A percentile compares a stretch with the other conserved stretches of the same genome.
Conservation (phyloP, 2,329 filamentous ascomycete genomes). For the Juglanconis oblonga region DNA sequence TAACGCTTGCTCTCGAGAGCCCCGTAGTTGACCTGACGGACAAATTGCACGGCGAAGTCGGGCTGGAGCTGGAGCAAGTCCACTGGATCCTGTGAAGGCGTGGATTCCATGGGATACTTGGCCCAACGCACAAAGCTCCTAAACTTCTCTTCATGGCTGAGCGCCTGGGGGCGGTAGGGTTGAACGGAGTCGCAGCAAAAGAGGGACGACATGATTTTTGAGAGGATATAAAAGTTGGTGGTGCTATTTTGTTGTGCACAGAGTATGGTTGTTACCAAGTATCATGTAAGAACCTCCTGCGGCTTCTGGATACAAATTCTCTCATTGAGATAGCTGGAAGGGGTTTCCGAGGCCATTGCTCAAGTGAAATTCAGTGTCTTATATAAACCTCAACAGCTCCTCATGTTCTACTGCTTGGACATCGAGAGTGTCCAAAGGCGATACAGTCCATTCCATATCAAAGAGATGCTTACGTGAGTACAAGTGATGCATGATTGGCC, state of each 20-base stretch:
- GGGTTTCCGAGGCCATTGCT: background rate
- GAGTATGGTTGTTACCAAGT: background rate
- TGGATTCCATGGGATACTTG: conserved; percentile 21
- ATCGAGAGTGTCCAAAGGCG: background rate
- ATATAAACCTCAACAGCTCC: background rate
- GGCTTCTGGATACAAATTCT: background rate
- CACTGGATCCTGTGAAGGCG: background rate
- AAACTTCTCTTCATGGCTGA: conserved; percentile 27
- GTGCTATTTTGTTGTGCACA: background rate
- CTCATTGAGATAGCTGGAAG: background rate
- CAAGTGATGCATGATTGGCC: background rate
- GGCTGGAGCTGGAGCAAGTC: conserved; percentile 16
- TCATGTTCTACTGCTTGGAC: background rate
- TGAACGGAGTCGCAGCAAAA: conserved; percentile 25
- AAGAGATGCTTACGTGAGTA: background rate
- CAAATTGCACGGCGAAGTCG: conserved; percentile 36
- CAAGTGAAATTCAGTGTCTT: background rate
- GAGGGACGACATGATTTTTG: conserved; percentile 18
- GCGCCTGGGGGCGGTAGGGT: conserved; percentile 24
- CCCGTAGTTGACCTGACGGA: conserved; percentile 43
- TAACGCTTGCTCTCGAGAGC: conserved; percentile 41
- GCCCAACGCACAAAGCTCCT: conserved; percentile 30
- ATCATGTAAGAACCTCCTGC: no score
- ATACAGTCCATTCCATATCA: background rate
- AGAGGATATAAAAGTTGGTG: background rate